Evolutionary conservation across 1,139 yeast genomes (phyloP).

Genomic region (Saccharomycopsis phalli): DNA sequence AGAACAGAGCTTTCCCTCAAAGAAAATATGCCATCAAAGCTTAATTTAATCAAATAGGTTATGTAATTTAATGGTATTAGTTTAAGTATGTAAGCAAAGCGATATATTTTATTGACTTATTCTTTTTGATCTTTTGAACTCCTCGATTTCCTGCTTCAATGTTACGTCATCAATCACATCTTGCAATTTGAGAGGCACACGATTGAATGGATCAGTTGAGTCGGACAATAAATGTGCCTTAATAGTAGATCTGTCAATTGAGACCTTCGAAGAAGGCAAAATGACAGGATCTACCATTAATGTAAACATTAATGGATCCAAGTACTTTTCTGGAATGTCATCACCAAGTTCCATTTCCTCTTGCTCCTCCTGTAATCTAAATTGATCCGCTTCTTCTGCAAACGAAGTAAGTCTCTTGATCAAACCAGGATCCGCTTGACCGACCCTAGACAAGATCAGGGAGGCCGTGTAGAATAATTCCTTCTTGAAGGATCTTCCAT

Average conservation of each 20-base stretch:
- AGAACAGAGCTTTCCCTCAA: slow-evolving; percentile 93
- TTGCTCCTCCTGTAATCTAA: slow-evolving; percentile 57
- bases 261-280: slow-evolving; percentile 75
- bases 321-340: slow-evolving; percentile 79
- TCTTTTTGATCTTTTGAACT: slow-evolving; percentile 40
- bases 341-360: slow-evolving; percentile 89
- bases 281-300: slow-evolving; percentile 94
- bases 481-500: slow-evolving; percentile 74
- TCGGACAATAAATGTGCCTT: slow-evolving; percentile 91
- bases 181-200: slow-evolving; percentile 82
- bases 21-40: slow-evolving; percentile 99
- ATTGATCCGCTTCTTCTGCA: slow-evolving; percentile 53
- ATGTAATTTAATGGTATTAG: slow-evolving; percentile 3
- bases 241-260: slow-evolving; percentile 84
- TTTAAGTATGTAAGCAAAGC: slow-evolving; percentile 3
- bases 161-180: slow-evolving; percentile 76
- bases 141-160: slow-evolving; percentile 50
- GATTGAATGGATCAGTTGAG: slow-evolving; percentile 93
- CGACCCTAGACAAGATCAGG: slow-evolving; percentile 49
- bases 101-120: slow-evolving; percentile 14
- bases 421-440: slow-evolving; percentile 45
- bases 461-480: slow-evolving; percentile 63
- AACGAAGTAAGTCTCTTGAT: slow-evolving; percentile 45
- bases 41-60: slow-evolving; percentile 35
- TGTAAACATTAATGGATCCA: slow-evolving; percentile 94